A percentile compares a stretch with the other conserved stretches of the same genome.
phyloP scores from a whole-genome alignment of 1,139 yeast species.

The Kodamaea sp. region DNA sequence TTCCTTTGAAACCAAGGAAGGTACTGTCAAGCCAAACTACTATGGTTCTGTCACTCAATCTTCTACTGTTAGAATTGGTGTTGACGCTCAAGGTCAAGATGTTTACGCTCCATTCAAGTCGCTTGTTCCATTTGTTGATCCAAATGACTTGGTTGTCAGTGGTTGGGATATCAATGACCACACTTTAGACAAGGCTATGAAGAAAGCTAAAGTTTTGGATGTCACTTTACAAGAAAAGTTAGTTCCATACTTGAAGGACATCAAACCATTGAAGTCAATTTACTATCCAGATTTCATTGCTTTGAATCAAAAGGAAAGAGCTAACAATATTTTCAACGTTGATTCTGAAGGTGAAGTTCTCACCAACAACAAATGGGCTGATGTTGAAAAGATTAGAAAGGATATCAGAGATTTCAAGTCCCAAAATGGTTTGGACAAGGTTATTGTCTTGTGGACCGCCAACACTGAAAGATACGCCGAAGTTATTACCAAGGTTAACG shows the following conservation, averaged over 20 bases:
- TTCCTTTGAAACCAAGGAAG: constrained; percentile 79
- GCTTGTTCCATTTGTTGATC: constrained; percentile 81
- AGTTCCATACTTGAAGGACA: constrained; percentile 57
- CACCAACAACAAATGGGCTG: constrained; percentile 76
- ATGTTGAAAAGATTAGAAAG: constrained; percentile 79
- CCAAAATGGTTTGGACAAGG: constrained; percentile 73
- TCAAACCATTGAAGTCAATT: constrained; percentile 75
- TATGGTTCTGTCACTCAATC: constrained; percentile 96
- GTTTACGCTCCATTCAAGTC: constrained; percentile 92
- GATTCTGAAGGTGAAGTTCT: constrained; percentile 48
- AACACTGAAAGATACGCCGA: constrained; percentile 94
- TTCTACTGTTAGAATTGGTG: constrained; percentile 85
- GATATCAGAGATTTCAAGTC: constrained; percentile 80
- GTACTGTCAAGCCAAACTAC: constrained; percentile 77
- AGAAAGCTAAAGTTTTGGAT: constrained; percentile 84
- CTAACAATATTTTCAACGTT: constrained; percentile 76
- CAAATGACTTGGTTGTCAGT: constrained; percentile 84
- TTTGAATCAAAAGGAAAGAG: constrained; percentile 88
- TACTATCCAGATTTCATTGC: constrained; percentile 98
- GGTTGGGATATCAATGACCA: constrained; percentile 92
- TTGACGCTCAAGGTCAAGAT: constrained; percentile 78
- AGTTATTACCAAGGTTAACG: constrained; percentile 74
- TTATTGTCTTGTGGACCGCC: constrained; percentile 93
- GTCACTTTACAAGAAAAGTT: constrained; percentile 79
- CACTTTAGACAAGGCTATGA: constrained; percentile 73